Evolutionary conservation across 2,329 filamentous ascomycete genomes (phyloP), one percentile per base, ranked within the genome.

Genomic region (Aspergillus calidoustus): DNA sequence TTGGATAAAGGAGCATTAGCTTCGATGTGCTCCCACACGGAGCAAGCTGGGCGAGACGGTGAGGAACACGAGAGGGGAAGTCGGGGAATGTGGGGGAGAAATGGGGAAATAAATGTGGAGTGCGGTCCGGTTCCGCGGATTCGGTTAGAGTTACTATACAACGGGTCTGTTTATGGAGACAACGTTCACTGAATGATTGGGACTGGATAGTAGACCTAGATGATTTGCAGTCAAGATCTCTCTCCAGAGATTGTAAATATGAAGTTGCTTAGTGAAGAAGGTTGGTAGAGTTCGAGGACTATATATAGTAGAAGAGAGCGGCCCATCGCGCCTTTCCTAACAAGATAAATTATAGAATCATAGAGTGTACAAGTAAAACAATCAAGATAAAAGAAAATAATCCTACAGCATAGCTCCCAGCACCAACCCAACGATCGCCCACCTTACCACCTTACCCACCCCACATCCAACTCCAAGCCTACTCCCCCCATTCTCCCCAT

Each of bases 391-490:
- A 4, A 47, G n/a, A 23, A 48, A 23, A 28, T 28, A 7, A 28
- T 28, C 25, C 22, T 48, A 48, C 23, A 48, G 23, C 1, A 49
- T 50, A 22, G 52, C 28, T 19, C 56, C 49, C 49, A 54, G 30
- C 6, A 63, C 23, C 54, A 63, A 51, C 13, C 51, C 54, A 44
- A 63, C 22, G 19, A 63, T 15, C 22, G 34, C 61, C 54, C 58
- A 61, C 15, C 51, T 28, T 49, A 49, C 44, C 28, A 58, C 31
- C 22, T 50, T 38, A 41, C 8, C 15, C 11, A 30, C 46, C 8
- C 19, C 19, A 19, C 19, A 19, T 19, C 34, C 17, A n/a, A 30
- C 4, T 13, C 46, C 30, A 51, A 28, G 17, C 34, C 56, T 28
- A 38, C 47, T 56, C 11, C 46, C 59, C 6, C 3, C 31, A 56